Evolutionary conservation across 2,329 filamentous ascomycete genomes (phyloP), one percentile per base, ranked within the genome.

Genomic region (Stachybotrys chartarum): DNA sequence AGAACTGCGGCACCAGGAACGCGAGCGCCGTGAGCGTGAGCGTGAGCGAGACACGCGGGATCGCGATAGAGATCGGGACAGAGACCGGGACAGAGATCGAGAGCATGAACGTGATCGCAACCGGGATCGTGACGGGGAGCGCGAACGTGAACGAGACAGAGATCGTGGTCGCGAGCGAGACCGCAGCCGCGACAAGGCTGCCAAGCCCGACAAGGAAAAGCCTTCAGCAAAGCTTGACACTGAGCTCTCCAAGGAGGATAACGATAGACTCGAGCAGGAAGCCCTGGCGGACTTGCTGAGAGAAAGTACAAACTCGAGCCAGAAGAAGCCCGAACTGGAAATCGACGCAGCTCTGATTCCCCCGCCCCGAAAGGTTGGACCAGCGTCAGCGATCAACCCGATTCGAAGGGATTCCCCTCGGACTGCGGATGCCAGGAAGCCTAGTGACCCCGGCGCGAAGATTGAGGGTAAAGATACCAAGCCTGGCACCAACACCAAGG

Each of bases 361-460:
- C 3, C 82, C 82, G 1, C 82, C 80, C 2, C 71, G 75, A 66
- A 74, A 78, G 71, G 51, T 77, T 66, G 71, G 67, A 3, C 81
- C 81, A 1, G 78, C 78, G 5, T 85, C 82, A 18, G 82, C 82
- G 32, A 85, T 85, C 56, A 77, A 82, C 55, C 82, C 82, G 2
- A 79, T 84, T 53, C 67, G 70, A 47, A 68, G 70, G 52, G 75
- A 79, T 16, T 73, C 77, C 3, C 67, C 76, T 6, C 78, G 77
- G 60, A 64, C 69, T 12, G 55, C 70, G 0, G 75, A 78, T 18
- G 57, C 67, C 7, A 78, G 72, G 59, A 80, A 77, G 59, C 54
- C 57, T 11, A 64, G 61, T 44, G 69, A 74, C 6, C 56, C 59
- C 56, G 55, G 57, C 30, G 48, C 61, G 14, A 76, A 72, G 55